Evolutionary conservation across 1,284 basidiomycete genomes (phyloP).

Genomic region (Sphaerobolus stellatus): DNA sequence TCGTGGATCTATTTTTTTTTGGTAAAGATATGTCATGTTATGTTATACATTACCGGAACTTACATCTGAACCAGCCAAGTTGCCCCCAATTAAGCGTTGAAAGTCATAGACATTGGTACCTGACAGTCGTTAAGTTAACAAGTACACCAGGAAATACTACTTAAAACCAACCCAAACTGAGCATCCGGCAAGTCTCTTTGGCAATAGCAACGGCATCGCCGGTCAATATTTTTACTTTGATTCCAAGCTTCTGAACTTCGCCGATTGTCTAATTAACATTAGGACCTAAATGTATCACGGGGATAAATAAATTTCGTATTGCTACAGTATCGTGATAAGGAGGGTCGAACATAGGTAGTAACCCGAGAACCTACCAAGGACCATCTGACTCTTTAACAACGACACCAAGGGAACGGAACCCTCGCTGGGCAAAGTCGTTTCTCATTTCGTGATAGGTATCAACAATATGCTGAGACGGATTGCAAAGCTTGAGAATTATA

Average conservation of each 20-base stretch:
- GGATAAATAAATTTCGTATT: conserved; percentile 12
- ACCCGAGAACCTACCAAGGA: conserved; percentile 48
- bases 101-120: conserved; percentile 54
- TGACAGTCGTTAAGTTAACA: conserved; percentile 37
- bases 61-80: conserved; percentile 51
- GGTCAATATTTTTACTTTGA: conserved; percentile 57
- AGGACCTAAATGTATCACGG: too few species aligned
- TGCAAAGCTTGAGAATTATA: conserved; percentile 46
- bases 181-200: conserved; percentile 49
- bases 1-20: conserved; percentile 22
- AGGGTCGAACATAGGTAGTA: conserved; percentile 48
- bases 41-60: conserved; percentile 25
- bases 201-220: conserved; percentile 58
- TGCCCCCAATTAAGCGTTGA: conserved; percentile 50
- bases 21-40: background rate
- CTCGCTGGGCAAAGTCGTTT: conserved; percentile 45
- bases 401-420: conserved; percentile 54
- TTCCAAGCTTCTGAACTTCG: conserved; percentile 50
- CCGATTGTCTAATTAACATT: conserved; percentile 38
- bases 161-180: conserved; percentile 19
- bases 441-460: conserved; percentile 42
- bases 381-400: conserved; percentile 47
- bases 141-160: conserved; percentile 9
- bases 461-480: conserved; percentile 39
- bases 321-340: conserved; percentile 49